Evolutionary conservation across 2,329 filamentous ascomycete species (phyloP), one percentile per base, ranked within the genome.

Genomic region (Cordyceps militaris): DNA sequence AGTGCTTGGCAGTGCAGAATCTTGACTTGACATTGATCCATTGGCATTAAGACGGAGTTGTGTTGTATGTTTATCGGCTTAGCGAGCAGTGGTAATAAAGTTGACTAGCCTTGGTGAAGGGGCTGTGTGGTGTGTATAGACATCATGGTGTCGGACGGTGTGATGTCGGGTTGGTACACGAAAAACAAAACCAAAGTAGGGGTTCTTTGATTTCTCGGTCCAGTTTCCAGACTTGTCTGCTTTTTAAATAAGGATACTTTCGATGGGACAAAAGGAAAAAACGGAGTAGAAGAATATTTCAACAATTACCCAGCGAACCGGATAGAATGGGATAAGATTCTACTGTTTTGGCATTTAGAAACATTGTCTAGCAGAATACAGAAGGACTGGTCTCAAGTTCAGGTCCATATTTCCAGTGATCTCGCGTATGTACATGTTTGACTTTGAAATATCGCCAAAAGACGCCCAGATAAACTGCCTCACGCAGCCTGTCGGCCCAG

Each of bases 41-140:
- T 16, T 42, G 42, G 56, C 56, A 58, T 58, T 53, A 43, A 23
- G 49, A 40, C 26, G 56, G 56, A 53, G 56, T 58, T 58, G 56
- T 47, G 56, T 52, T 42, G 56, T 54, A 9, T 54, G 56, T 40
- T 58, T 58, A 36, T 50, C 23, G 36, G 55, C 32, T 57, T 50
- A 57, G 55, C 55, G 55, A 57, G 47, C 34, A 57, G 46, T 50
- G 26, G 46, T 50, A 51, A 50, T 57, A 26, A 19, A 50, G 55
- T 50, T 57, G 55, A 36, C 8, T 40, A 30, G 24, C 24, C 34
- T 43, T 32, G 54, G 21, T 24, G 46, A 43, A 24, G 44, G 38
- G 54, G 28, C 13, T 23, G 2, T 19, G 26, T 21, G 53, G 42
- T 30, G 53, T 49, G 49, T 19, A 38, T 10, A 23, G 24, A 32